phyloP scores from a whole-genome alignment of 2,329 filamentous ascomycete species.

The Alternaria triticina region DNA sequence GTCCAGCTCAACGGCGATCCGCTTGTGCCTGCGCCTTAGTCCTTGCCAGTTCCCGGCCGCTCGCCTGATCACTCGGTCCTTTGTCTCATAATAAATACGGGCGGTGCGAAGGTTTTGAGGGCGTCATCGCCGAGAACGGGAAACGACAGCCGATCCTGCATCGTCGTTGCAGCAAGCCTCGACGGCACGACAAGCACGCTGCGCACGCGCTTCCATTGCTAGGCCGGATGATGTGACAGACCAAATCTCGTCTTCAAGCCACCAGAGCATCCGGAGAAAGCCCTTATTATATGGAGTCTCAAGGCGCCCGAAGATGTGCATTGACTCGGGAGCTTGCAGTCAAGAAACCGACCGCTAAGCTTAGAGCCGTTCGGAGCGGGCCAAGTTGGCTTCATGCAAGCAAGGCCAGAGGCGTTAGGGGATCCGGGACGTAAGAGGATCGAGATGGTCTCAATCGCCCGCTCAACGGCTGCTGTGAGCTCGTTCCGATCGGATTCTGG shows the following conservation, averaged over 20 bases:
- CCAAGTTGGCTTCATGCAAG: constrained; percentile 42
- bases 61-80: constrained; percentile 15
- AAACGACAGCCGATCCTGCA: constrained; percentile 16
- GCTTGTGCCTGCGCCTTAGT: constrained; percentile 16
- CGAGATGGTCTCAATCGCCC: constrained; percentile 29
- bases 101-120: constrained; percentile 8
- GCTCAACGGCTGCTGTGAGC: constrained; percentile 38
- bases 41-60: constrained; percentile 15
- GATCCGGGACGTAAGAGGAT: constrained; percentile 32
- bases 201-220: constrained; percentile 20
- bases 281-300: constrained; percentile 19
- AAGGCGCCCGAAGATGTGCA: constrained; percentile 27
- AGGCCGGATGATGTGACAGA: constrained; percentile 18
- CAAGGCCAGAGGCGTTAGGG: constrained; percentile 38
- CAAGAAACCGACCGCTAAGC: constrained; percentile 34
- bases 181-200: constrained; percentile 17
- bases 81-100: constrained; percentile 13
- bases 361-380: constrained; percentile 32
- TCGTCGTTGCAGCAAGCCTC: constrained; percentile 18
- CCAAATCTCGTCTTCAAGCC: constrained; percentile 21
- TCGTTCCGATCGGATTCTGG: constrained; percentile 35
- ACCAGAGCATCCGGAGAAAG: constrained; percentile 28
- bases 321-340: constrained; percentile 35
- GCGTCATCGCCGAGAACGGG: constrained; percentile 13
- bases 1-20: constrained; percentile 22